phyloP scores from a whole-genome alignment of 2,329 filamentous ascomycete genomes.

The Exophiala sp. region DNA sequence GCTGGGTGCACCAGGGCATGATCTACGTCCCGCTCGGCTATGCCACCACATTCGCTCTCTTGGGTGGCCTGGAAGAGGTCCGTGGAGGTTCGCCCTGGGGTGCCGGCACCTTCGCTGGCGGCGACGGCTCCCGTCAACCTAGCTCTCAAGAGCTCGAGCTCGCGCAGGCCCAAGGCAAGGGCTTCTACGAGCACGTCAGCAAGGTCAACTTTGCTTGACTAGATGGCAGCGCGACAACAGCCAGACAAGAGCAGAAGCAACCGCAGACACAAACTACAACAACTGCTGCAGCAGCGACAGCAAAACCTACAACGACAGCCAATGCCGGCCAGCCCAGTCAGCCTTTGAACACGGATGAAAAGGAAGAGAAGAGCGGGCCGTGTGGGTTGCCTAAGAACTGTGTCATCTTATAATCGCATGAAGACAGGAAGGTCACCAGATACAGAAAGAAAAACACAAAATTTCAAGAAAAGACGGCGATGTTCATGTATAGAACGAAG shows the following conservation, averaged over 20 bases:
- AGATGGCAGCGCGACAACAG: conserved; percentile 53
- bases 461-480: too few relatives aligned
- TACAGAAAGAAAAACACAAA: too few relatives aligned
- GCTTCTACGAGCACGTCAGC: conserved; percentile 72
- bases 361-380: conserved; percentile 59
- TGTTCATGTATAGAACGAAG: too few relatives aligned
- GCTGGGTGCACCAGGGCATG: conserved; percentile 87
- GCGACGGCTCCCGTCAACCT: conserved; percentile 82
- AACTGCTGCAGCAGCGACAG: conserved; percentile 25
- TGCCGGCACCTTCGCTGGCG: conserved; percentile 78
- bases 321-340: conserved; percentile 29
- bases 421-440: too few relatives aligned
- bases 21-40: conserved; percentile 96
- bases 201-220: conserved; percentile 76
- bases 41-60: conserved; percentile 67
- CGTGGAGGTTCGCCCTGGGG: conserved; percentile 90
- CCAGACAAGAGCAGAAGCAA: conserved; percentile 28
- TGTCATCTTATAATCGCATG: conserved; percentile 52
- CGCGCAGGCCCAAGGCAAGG: conserved; percentile 77
- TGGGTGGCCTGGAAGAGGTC: conserved; percentile 72
- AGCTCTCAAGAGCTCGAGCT: conserved; percentile 70
- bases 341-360: conserved; percentile 36
- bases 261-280: conserved; percentile 31
- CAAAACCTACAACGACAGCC: conserved; percentile 23
- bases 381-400: conserved; percentile 78